A percentile compares a stretch with the other conserved stretches of the same genome.
phyloP scores from a whole-genome alignment of 2,329 filamentous ascomycete species.

The Dendryphion nanum region DNA sequence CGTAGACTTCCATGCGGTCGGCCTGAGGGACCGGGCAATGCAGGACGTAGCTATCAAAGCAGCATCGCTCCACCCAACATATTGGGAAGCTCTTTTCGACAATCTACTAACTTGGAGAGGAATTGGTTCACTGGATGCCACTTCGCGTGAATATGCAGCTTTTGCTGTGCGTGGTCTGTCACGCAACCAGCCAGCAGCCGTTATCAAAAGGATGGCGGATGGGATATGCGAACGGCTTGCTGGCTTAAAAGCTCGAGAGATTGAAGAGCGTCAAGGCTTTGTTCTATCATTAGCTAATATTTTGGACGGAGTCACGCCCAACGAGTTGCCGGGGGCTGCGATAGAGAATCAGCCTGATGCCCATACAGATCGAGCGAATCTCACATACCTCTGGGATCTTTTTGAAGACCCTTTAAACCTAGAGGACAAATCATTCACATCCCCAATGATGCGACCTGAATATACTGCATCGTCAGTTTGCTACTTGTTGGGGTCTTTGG shows the following conservation, averaged over 20 bases:
- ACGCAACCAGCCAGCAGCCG: constrained; percentile 38
- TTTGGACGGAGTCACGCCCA: constrained; percentile 7
- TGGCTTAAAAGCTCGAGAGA: constrained; percentile 55
- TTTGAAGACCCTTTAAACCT: constrained; percentile 34
- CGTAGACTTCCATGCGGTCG: constrained; percentile 91
- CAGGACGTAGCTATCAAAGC: constrained; percentile 71
- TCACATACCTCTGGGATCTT: constrained; percentile 31
- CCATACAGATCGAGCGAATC: constrained; percentile 4
- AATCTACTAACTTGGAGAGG: constrained; percentile 83
- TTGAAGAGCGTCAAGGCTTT: constrained; percentile 69
- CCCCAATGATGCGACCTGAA: constrained; percentile 57
- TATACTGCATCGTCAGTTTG: constrained; percentile 63
- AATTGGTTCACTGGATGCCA: constrained; percentile 73
- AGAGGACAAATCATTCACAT: constrained; percentile 39
- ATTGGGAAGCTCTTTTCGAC: constrained; percentile 68
- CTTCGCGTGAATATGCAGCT: constrained; percentile 71
- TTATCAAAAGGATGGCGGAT: constrained; percentile 38
- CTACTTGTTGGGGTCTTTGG: constrained; percentile 49
- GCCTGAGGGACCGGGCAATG: constrained; percentile 79
- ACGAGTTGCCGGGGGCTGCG: background rate
- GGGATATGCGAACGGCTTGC: constrained; percentile 47
- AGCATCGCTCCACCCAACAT: constrained; percentile 61
- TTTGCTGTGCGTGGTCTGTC: constrained; percentile 63
- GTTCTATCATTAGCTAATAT: constrained; percentile 59
- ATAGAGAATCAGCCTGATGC: background rate